Base-by-base conservation (phyloP, 2,329 filamentous ascomycete species). In the Chaetomium sp. region DNA sequence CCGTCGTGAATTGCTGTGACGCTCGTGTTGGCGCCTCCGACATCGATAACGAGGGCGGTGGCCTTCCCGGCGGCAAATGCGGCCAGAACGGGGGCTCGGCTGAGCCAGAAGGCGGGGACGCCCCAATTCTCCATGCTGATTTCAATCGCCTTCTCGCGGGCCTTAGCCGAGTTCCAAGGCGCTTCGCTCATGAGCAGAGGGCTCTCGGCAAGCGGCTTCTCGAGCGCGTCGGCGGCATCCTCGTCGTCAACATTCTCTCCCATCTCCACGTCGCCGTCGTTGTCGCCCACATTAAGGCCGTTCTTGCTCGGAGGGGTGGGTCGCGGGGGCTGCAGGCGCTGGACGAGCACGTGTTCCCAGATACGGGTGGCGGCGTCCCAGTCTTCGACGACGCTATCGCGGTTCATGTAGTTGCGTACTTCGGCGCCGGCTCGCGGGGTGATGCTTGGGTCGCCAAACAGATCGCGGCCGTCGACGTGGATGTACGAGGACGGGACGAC, bases 71-170 rank as follows among this genome's bases (percentile, higher is more conserved):
- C 90, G 21, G 93, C 93, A 75, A 97, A 98, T 23, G 93, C 91
- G 62, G 94, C 89, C 75, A 97, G 85, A 51, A 97, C 93, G 29
- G 94, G 93, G 60, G 89, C 96, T 74, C 92, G 88, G 68, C 92
- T 92, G 67, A 98, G 82, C 85, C 94, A 99, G 78, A 97, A 98
- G 5, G 95, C 95, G 21, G 95, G 95, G 63, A 90, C 90, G 31
- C 92, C 93, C 93, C 95, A 99, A 74, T 88, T 91, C 82, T 99
- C 95, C 89, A 99, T 97, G 65, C 92, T 93, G 68, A 98, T 88
- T 80, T 99, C 95, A 73, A 97, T 94, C 49, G 90, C 89, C 85
- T 95, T 96, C 80, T 99, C 95, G 66, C 96, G 85, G 66, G 90
- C 87, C 81, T 97, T 97, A 51, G 86, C 78, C 29, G 88, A 85